phyloP scores from a whole-genome alignment of 192 early-diverging fungal species.

The Oehlia diaphana region DNA sequence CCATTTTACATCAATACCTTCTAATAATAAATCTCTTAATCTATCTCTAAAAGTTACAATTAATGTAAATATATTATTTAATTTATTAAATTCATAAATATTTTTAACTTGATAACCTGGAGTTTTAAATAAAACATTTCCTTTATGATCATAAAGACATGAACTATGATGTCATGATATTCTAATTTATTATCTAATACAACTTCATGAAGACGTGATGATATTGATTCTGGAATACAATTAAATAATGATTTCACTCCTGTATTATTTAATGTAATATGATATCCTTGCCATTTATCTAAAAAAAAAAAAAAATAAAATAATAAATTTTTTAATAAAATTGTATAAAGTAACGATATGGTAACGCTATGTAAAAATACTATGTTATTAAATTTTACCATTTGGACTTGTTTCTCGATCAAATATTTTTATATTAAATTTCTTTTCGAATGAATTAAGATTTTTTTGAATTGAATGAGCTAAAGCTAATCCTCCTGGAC shows the following conservation, averaged over 20 bases:
- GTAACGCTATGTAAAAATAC: too few species aligned
- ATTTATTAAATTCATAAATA: background rate
- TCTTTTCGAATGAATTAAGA: background rate
- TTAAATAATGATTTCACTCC: background rate
- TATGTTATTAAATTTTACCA: background rate
- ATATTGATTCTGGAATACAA: background rate
- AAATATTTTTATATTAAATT: constrained; percentile 23
- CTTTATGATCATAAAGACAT: background rate
- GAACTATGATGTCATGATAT: background rate
- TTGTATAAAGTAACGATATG: too few species aligned
- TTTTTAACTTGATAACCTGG: background rate
- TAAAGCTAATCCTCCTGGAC: background rate
- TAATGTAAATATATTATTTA: background rate
- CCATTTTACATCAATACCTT: constrained; percentile 17
- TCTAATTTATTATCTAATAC: background rate
- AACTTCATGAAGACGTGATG: background rate
- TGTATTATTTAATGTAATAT: background rate
- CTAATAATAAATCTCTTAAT: constrained; percentile 14
- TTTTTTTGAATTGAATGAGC: background rate
- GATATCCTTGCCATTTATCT: constrained; percentile 7
- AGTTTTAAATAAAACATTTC: background rate
- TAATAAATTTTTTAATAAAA: too few species aligned
- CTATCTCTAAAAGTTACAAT: background rate
- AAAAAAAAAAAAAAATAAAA: background rate
- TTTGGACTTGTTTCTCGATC: background rate